Base-by-base conservation (phyloP, 352 stramenopile species). In the Phytophthora kernoviae region DNA sequence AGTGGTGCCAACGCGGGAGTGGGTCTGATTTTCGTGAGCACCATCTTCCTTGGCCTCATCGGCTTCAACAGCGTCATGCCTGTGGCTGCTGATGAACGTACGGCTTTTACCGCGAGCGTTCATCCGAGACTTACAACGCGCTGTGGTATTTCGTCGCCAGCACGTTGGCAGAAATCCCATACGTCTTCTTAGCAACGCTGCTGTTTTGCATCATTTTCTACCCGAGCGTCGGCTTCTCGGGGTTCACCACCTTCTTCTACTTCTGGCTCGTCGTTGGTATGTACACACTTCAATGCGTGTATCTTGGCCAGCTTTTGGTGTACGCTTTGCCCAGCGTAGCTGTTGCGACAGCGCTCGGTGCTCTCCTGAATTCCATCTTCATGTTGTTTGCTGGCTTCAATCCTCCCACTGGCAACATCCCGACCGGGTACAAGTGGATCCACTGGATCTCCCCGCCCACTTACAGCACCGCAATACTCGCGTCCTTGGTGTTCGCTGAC, bases 21-120 rank as follows among this genome's bases (percentile, higher is more conserved):
- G 2, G 82, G 85, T 4, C 67, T 96, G 1, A 85, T 96, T 18
- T 97, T 96, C 55, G 71, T 90, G 7, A 87, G 79, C 11, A 87
- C 90, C 6, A 53, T 93, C 48, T 97, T 97, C 54, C 68, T 92
- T 7, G 77, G 79, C 10, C 74, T 96, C 22, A 90, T 94, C 32
- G 79, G 73, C 27, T 88, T 96, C 40, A 80, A 94, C 52, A 90
- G 68, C 10, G 79, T 93, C 18, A 74, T 97, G 41, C 77, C 87
- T 11, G 68, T 97, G 3, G 81, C 93, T 20, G 70, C 87, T 43
- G 78, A 83, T 9, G 88, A 98, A 49, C 77, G 93, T 33, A 91
- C 92, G 20, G 85, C 92, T 37, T 98, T 96, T 98, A 98, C 77
- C 77, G 93, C 7, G 93, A 98, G 62, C 90, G 95, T 22, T 80